A percentile compares a stretch with the other conserved stretches of the same genome.
Evolutionary conservation across 495 filamentous ascomycete species (phyloP).

Genomic region (Aspergillus coremiiformis): DNA sequence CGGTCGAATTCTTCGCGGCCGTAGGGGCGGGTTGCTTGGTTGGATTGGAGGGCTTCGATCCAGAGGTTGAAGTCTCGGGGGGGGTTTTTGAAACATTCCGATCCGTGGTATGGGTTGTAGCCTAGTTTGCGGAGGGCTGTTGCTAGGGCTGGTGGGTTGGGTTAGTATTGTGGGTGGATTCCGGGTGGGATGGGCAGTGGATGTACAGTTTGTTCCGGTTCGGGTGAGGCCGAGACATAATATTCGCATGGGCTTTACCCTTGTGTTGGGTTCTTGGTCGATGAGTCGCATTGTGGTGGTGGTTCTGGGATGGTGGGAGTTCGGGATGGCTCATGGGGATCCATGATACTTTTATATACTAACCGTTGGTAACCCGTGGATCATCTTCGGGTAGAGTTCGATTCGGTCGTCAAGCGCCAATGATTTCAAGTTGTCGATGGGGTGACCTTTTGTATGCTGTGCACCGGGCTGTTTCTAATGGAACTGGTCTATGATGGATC

Average conservation of each 20-base stretch:
- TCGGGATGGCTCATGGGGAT: too few relatives aligned
- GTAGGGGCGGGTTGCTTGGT: background rate
- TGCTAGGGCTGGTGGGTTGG: background rate
- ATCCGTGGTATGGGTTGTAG: conserved; percentile 6
- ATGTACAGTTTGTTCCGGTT: background rate
- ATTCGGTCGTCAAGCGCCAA: too few relatives aligned
- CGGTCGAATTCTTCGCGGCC: conserved; percentile 8
- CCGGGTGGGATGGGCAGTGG: background rate
- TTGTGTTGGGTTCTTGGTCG: background rate
- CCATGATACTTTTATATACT: too few relatives aligned
- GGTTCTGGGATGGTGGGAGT: background rate
- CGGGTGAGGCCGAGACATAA: background rate
- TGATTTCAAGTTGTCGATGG: too few relatives aligned
- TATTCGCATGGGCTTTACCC: background rate
- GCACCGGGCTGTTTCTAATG: too few relatives aligned
- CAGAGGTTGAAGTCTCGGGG: conserved; percentile 7
- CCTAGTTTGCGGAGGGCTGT: conserved; percentile 5
- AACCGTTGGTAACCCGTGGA: too few relatives aligned
- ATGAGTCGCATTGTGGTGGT: background rate
- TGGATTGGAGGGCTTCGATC: conserved; percentile 1
- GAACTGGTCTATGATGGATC: too few relatives aligned
- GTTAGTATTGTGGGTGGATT: background rate
- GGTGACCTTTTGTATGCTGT: too few relatives aligned
- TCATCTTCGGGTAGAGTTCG: too few relatives aligned
- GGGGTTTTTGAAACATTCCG: conserved; percentile 5